Base-by-base conservation (phyloP, 306 rosid species). In the Mimosa pudica region DNA sequence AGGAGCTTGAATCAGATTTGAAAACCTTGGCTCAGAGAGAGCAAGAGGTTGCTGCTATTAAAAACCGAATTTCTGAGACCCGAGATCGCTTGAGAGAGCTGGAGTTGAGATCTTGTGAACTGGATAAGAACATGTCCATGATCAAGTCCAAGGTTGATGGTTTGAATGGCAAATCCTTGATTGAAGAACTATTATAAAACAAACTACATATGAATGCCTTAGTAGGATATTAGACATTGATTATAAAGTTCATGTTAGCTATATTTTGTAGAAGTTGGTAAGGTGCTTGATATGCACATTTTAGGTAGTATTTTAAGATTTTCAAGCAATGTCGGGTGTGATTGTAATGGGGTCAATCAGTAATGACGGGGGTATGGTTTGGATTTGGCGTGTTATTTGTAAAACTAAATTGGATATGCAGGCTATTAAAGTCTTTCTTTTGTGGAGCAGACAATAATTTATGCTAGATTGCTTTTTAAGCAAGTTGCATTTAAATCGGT, bases 11-110 rank as follows among this genome's bases (percentile, higher is more conserved):
- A 66, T 79, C 86, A 13, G 89, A 86, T 61, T 55, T 85, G 86
- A 87, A 86, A 82, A 80, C 38, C 76, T 77, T 94, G 89, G 81
- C 79, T 66, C 51, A 71, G 64, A 94, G 92, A 88, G 96, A 92
- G 80, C 71, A 90, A 70, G 96, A 88, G 84, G 18, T 88, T 70
- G 83, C 85, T 58, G 83, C 79, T 72, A 81, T 92, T 10, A 85
- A 87, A 85, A 62, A 69, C 36, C 58, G 58, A 48, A 88, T 90
- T 51, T 86, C 88, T 9, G 85, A 83, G 74, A 89, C 88, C 24
- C 82, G 67, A 82, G 90, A 85, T 65, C 92, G 83, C 47, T 73
- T 94, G 87, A 85, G 80, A 13, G 87, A 89, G 82, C 84, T 94
- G 45, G 89, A 94, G 87, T 84, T 80, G 71, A 85, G 87, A 84